Conservation (phyloP, 1,284 basidiomycete genomes). For the Pyrrhoderma noxium region DNA sequence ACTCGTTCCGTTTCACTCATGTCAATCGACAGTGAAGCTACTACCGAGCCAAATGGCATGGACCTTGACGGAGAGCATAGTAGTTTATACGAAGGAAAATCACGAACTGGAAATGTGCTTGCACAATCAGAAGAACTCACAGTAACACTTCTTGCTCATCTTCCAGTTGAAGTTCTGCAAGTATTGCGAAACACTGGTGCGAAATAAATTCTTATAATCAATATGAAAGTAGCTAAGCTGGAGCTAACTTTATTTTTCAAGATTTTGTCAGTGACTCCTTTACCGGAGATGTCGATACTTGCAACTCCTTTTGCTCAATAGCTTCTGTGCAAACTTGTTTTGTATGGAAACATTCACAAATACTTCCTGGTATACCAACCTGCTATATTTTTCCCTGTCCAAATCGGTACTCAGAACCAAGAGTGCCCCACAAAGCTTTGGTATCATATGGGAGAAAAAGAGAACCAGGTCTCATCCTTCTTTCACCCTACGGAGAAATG, state of each 20-base stretch:
- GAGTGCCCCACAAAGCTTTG: conserved; percentile 58
- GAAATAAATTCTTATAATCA: too few species aligned
- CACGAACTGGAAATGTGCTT: conserved; percentile 45
- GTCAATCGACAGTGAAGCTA: conserved; percentile 16
- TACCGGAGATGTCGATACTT: conserved; percentile 60
- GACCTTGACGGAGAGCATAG: conserved; percentile 9
- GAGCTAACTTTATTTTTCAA: too few species aligned
- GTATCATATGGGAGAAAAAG: conserved; percentile 61
- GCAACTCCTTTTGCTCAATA: conserved; percentile 67
- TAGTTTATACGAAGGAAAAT: conserved; percentile 24
- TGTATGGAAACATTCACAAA: conserved; percentile 74
- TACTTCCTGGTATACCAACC: conserved; percentile 58
- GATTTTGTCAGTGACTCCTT: conserved; percentile 64
- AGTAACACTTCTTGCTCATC: conserved; percentile 59
- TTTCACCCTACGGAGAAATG: conserved; percentile 55
- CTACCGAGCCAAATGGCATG: conserved; percentile 10
- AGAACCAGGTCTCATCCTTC: conserved; percentile 71
- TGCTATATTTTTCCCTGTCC: conserved; percentile 79
- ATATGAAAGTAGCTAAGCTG: too few species aligned
- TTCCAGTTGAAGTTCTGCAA: conserved; percentile 69
- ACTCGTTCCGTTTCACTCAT: conserved; percentile 8
- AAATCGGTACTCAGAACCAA: conserved; percentile 33
- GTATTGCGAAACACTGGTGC: conserved; percentile 58
- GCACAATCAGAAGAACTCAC: conserved; percentile 66
- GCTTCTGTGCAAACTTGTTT: conserved; percentile 68